Conservation (phyloP, 148 eudicot species). For the Linanthus parryae region DNA sequence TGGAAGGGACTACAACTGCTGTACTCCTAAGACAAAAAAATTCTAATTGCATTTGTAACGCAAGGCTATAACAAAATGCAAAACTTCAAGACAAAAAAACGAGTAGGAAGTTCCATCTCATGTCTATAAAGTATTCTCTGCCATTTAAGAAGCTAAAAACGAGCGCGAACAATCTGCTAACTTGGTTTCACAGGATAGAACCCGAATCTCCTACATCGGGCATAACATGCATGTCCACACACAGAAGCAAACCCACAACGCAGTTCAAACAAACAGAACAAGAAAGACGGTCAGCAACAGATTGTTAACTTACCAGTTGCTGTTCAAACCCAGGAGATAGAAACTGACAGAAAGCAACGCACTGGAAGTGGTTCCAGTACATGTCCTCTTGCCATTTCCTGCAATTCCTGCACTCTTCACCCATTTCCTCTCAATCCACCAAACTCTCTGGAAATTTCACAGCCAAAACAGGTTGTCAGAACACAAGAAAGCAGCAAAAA, state of each 20-base stretch:
- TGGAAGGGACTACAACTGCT: no score
- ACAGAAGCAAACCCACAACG: neutral
- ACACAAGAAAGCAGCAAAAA: neutral
- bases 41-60: no score
- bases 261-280: neutral
- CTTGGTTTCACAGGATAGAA: no score
- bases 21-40: no score
- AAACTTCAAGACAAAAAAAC: no score
- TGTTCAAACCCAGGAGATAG: constrained; percentile 25
- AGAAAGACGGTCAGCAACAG: neutral
- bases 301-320: constrained; percentile 35
- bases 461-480: neutral
- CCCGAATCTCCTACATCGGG: no score
- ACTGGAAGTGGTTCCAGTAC: constrained; percentile 40
- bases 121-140: no score
- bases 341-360: constrained; percentile 36
- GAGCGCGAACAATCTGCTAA: no score
- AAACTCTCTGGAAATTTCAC: neutral
- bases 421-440: constrained; percentile 16
- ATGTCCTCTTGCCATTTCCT: constrained; percentile 28
- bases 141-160: no score
- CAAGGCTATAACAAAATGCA: no score
- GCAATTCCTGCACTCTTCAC: constrained; percentile 31
- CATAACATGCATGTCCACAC: no score
- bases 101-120: no score